A percentile compares a stretch with the other conserved stretches of the same genome.
phyloP scores from a whole-genome alignment of 106 monocot species.

The Triglochin maritima region DNA sequence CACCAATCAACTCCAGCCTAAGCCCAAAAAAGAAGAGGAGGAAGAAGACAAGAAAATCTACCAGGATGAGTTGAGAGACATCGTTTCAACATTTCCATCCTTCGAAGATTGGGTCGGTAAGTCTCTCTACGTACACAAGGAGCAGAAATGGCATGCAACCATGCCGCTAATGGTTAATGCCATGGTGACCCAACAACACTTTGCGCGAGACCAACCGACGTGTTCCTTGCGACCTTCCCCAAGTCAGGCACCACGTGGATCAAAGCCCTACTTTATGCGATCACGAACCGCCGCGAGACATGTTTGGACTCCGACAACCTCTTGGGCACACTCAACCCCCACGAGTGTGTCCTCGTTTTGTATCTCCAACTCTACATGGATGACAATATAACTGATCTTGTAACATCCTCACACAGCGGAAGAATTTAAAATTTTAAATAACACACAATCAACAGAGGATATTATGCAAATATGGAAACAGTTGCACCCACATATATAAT shows the following conservation, averaged over 20 bases:
- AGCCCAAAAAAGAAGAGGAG: too few species aligned
- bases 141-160: not conserved
- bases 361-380: not conserved
- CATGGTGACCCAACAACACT: not conserved
- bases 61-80: too few species aligned
- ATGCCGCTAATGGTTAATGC: not conserved
- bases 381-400: not conserved
- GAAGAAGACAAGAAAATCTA: too few species aligned
- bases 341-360: not conserved
- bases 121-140: not conserved
- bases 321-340: not conserved
- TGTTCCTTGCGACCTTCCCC: not conserved
- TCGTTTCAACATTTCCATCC: too few species aligned
- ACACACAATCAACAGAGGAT: too few species aligned
- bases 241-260: slow-evolving; percentile 10
- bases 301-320: not conserved
- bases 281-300: not conserved
- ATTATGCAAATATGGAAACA: too few species aligned
- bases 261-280: slow-evolving; percentile 2
- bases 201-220: not conserved
- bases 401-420: too few species aligned
- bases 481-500: too few species aligned
- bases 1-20: too few species aligned
- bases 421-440: too few species aligned
- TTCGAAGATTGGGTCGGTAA: too few species aligned